Percentiles rank a stretch among this genome's conserved stretches.
These are phyloP conservation scores for Pseudogymnoascus pannorum DNA, from an alignment of 2,329 filamentous ascomycete genomes.

Conservation along the genomic window DNA sequence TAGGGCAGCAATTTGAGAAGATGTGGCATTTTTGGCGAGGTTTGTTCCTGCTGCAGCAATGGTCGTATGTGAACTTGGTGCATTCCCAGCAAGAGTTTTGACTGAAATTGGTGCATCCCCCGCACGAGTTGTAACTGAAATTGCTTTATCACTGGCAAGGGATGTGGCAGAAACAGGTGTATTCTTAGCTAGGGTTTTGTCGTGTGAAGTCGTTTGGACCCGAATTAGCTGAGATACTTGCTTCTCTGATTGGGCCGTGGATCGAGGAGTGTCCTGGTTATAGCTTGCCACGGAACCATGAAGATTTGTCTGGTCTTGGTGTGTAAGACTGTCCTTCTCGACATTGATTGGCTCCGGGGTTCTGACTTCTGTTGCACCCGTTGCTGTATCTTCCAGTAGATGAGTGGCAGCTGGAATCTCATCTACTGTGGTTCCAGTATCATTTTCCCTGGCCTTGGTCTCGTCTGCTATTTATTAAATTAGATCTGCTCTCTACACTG, in stretches of 20 bases:
- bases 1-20: not conserved
- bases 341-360: too few species aligned
- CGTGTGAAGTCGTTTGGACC: not conserved
- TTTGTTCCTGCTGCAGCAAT: not conserved
- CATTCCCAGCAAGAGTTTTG: not conserved
- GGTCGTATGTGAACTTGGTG: not conserved
- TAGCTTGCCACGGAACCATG: not conserved
- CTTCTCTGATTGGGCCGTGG: not conserved
- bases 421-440: not conserved
- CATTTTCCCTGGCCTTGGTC: not conserved
- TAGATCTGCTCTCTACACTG: not conserved
- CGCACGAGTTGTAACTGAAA: not conserved
- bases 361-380: not conserved
- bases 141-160: not conserved
- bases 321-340: not conserved
- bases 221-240: not conserved
- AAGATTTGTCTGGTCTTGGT: not conserved
- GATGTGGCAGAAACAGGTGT: not conserved
- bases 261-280: not conserved
- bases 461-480: not conserved
- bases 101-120: not conserved
- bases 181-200: not conserved
- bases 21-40: not conserved
- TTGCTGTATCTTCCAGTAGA: not conserved
- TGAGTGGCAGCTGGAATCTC: not conserved